Conservation (phyloP, 768 basidiomycete genomes). For the Termitomyces sp. region DNA sequence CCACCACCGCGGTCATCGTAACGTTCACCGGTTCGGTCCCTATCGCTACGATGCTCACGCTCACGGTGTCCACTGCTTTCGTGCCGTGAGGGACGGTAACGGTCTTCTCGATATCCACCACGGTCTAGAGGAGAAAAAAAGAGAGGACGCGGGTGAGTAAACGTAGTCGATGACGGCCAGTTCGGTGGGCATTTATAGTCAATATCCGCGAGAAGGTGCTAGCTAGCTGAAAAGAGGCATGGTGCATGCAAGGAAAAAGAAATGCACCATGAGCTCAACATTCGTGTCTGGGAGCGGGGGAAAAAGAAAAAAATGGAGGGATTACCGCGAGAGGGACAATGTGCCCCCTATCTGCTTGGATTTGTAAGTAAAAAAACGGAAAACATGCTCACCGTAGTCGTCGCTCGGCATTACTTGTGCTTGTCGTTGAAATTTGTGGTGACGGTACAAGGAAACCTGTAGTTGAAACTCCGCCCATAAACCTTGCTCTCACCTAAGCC, state of each 20-base stretch:
- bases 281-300: constrained; percentile 31
- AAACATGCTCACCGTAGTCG: constrained; percentile 45
- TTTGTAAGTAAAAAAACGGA: constrained; percentile 16
- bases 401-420: constrained; percentile 37
- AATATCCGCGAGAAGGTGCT: constrained; percentile 31
- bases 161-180: constrained; percentile 24
- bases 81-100: constrained; percentile 62
- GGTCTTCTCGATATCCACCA: constrained; percentile 56
- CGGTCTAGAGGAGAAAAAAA: constrained; percentile 44
- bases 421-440: constrained; percentile 18
- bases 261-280: constrained; percentile 62
- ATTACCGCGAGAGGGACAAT: constrained; percentile 17
- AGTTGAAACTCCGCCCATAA: constrained; percentile 33
- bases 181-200: constrained; percentile 28
- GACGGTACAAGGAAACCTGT: constrained; percentile 11
- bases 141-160: constrained; percentile 47
- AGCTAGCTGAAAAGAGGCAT: constrained; percentile 65
- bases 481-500: background rate
- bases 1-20: constrained; percentile 29
- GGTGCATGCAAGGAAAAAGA: constrained; percentile 50
- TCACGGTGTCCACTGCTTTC: constrained; percentile 52
- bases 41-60: constrained; percentile 40
- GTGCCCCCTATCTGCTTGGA: background rate
- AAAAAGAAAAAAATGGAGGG: constrained; percentile 24
- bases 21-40: constrained; percentile 27